These are phyloP conservation scores for Acanthamoeba culbertsoni DNA, from an alignment of 208 protist genomes.

Conservation along the genomic window DNA sequence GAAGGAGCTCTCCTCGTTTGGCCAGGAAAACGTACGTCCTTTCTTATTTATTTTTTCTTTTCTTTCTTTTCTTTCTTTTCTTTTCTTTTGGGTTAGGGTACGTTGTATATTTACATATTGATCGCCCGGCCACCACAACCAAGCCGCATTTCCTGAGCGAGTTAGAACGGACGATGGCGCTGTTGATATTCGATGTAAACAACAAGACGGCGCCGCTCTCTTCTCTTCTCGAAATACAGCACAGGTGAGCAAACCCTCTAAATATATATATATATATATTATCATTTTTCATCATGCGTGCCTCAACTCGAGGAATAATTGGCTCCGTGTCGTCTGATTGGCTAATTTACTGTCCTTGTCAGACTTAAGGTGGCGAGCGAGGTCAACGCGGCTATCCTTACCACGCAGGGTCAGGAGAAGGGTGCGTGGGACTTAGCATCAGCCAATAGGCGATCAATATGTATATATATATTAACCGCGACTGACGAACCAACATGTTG, in stretches of 20 bases:
- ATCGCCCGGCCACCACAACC: neutral
- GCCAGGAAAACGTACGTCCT: constrained; percentile 78
- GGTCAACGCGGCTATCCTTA: constrained; percentile 85
- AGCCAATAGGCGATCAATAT: too few species aligned
- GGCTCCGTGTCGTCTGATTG: too few species aligned
- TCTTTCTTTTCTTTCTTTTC: neutral
- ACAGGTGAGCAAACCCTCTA: neutral
- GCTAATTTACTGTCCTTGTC: neutral
- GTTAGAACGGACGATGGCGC: constrained; percentile 83
- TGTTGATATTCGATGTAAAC: constrained; percentile 81
- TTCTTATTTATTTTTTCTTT: neutral
- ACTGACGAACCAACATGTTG: neutral
- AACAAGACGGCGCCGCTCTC: constrained; percentile 55
- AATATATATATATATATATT: too few species aligned
- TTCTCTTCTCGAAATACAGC: neutral
- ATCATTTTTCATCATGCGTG: neutral
- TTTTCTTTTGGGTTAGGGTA: neutral
- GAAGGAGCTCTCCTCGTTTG: constrained; percentile 78
- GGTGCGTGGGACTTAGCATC: too few species aligned
- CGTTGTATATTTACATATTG: neutral
- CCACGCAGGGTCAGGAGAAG: constrained; percentile 81
- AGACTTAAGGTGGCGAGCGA: constrained; percentile 83
- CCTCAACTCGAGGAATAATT: too few species aligned
- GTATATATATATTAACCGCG: too few species aligned
- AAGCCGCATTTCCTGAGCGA: constrained; percentile 82